A percentile compares a stretch with the other conserved stretches of the same genome.
These are phyloP conservation scores for Nicotiana rustica DNA, from an alignment of 305 asterid species.

Conservation along the genomic window DNA sequence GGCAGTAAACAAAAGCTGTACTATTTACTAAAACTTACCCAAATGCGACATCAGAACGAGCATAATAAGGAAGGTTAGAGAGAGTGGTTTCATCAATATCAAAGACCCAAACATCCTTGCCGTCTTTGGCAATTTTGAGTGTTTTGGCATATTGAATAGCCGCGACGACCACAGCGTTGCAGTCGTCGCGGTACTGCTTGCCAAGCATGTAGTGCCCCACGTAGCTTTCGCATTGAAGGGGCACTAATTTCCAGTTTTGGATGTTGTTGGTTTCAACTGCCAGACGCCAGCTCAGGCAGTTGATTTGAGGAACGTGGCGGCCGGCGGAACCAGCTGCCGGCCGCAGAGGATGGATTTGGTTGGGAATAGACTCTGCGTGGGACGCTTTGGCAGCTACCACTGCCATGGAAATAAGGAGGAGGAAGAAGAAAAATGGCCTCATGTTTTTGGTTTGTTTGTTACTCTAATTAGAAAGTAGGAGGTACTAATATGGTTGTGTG, in stretches of 20 bases:
- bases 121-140: conserved; percentile 32
- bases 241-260: conserved; percentile 43
- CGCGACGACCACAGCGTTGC: conserved; percentile 35
- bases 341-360: conserved; percentile 38
- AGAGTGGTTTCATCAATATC: conserved; percentile 54
- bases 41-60: conserved; percentile 47
- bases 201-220: conserved; percentile 51
- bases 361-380: not conserved
- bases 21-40: conserved; percentile 38
- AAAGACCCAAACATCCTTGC: conserved; percentile 49
- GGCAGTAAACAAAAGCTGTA: too few relatives aligned
- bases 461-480: not conserved
- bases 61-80: conserved; percentile 49
- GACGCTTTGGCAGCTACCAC: not conserved
- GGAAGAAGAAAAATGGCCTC: not conserved
- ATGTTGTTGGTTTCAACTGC: conserved; percentile 46
- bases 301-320: conserved; percentile 25
- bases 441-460: not conserved
- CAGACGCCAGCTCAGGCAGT: conserved; percentile 56
- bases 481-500: not conserved
- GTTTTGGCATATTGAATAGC: conserved; percentile 45
- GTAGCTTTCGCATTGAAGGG: conserved; percentile 41
- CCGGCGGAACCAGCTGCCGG: conserved; percentile 42
- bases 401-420: not conserved
- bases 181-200: conserved; percentile 46